phyloP scores from a whole-genome alignment of 2,329 filamentous ascomycete genomes.

The Colletotrichum sp. region DNA sequence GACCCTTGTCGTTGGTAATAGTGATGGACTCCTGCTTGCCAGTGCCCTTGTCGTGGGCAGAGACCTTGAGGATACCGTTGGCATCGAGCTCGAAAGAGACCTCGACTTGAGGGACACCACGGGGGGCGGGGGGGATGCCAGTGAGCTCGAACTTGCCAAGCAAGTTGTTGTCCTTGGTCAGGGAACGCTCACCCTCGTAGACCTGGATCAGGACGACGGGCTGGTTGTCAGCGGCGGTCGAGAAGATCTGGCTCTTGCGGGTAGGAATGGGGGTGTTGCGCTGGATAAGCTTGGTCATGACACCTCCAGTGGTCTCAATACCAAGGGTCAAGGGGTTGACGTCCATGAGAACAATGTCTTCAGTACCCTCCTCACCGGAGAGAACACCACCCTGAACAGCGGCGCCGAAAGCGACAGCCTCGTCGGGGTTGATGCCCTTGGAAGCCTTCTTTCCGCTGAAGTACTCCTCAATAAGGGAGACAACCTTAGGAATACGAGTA shows the following conservation, averaged over 20 bases:
- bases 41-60: constrained; percentile 95
- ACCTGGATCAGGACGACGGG: constrained; percentile 95
- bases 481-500: constrained; percentile 98
- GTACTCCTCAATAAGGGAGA: constrained; percentile 88
- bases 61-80: constrained; percentile 98
- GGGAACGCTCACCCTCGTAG: constrained; percentile 88
- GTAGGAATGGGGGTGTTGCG: constrained; percentile 95
- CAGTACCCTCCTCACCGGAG: constrained; percentile 82
- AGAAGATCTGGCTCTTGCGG: constrained; percentile 98
- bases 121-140: constrained; percentile 91
- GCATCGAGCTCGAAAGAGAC: constrained; percentile 97
- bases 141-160: constrained; percentile 99
- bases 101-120: constrained; percentile 97
- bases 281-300: constrained; percentile 96
- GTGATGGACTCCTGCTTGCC: constrained; percentile 98
- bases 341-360: constrained; percentile 90
- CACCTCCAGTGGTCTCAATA: constrained; percentile 96
- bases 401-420: constrained; percentile 97
- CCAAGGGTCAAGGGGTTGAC: constrained; percentile 95
- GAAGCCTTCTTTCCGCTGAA: constrained; percentile 95
- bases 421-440: constrained; percentile 99
- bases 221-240: constrained; percentile 95
- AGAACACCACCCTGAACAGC: constrained; percentile 97
- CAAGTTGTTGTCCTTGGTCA: constrained; percentile 97
- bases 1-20: constrained; percentile 99